Conservation (phyloP, 1,139 yeast species). For the Scheffersomyces parashehatae region DNA sequence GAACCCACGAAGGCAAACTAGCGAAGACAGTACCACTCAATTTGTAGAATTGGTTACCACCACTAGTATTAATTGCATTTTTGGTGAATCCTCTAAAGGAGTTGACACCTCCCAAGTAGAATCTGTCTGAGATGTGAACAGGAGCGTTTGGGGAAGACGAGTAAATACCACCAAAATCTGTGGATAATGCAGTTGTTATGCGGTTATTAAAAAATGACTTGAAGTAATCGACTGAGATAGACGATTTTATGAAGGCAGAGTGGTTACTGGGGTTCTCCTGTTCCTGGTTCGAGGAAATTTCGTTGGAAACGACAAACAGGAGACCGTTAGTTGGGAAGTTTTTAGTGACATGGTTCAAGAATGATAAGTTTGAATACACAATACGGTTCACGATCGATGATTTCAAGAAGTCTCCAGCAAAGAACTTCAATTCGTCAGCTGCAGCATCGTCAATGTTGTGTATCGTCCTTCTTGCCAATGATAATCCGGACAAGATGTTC, state of each 20-base stretch:
- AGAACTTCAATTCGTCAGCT: slow-evolving; percentile 28
- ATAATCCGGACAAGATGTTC: slow-evolving; percentile 37
- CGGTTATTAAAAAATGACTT: slow-evolving; percentile 39
- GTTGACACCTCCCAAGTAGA: slow-evolving; percentile 48
- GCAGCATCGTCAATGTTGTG: slow-evolving; percentile 46
- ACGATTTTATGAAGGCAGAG: slow-evolving; percentile 29
- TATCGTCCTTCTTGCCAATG: slow-evolving; percentile 42
- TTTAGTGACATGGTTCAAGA: slow-evolving; percentile 25
- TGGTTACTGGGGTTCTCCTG: slow-evolving; percentile 22
- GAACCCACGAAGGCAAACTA: slow-evolving; percentile 36
- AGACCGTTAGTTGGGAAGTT: slow-evolving; percentile 37
- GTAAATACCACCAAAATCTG: slow-evolving; percentile 38
- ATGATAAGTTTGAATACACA: slow-evolving; percentile 21
- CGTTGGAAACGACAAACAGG: slow-evolving; percentile 21
- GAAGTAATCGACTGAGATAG: slow-evolving; percentile 28
- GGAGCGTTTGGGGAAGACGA: slow-evolving; percentile 21
- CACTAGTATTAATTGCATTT: slow-evolving; percentile 38
- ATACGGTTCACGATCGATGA: slow-evolving; percentile 33
- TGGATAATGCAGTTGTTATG: slow-evolving; percentile 37
- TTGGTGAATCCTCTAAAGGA: slow-evolving; percentile 41
- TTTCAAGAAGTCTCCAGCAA: slow-evolving; percentile 37
- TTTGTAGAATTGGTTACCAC: slow-evolving; percentile 45
- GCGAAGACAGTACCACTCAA: slow-evolving; percentile 35
- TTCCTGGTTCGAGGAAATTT: slow-evolving; percentile 36
- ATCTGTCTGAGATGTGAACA: slow-evolving; percentile 48